Evolutionary conservation across 2,329 filamentous ascomycete genomes (phyloP), one percentile per base, ranked within the genome.

Genomic region (Neonectria hederae): DNA sequence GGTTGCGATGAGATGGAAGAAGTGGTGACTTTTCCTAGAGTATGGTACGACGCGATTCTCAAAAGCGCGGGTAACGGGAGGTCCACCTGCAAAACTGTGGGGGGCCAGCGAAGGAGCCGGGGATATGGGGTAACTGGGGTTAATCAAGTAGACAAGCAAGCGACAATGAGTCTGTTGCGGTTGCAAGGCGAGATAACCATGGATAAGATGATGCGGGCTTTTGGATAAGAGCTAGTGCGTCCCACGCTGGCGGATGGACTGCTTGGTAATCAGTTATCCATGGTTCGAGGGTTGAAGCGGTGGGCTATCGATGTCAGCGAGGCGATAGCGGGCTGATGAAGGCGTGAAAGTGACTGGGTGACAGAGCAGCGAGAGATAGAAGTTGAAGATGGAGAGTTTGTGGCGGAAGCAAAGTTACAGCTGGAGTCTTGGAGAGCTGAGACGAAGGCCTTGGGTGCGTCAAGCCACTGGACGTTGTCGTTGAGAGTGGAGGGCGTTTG

Each of bases 191-290:
- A 52, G 30, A 52, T 48, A 54, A 22, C 14, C 42, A 58, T 52
- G 49, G 43, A 51, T 35, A 53, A 67, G 49, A 48, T 9, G 49
- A 55, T 66, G 65, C 59, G 62, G 48, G 51, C 59, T 65, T 65
- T 54, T 62, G 64, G 57, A 62, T 51, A 51, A 42, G 43, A 53
- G 58, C 54, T 73, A 70, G 63, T 65, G 62, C 51, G 68, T 68
- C 55, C 54, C 48, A 40, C 30, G 56, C 26, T 54, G 35, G 35
- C 35, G 14, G 35, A 38, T 38, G 54, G 54, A 57, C 59, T 57
- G 66, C 66, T 66, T 69, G 59, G 68, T 71, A 72, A 69, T 65
- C 64, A 71, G 56, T 49, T 62, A 67, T 66, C 28, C 42, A 54
- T 28, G 49, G 54, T 56, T 51, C 40, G 45, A 57, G 54, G 17